Conservation (phyloP, 805 yeast genomes). For the Ogataea pini region DNA sequence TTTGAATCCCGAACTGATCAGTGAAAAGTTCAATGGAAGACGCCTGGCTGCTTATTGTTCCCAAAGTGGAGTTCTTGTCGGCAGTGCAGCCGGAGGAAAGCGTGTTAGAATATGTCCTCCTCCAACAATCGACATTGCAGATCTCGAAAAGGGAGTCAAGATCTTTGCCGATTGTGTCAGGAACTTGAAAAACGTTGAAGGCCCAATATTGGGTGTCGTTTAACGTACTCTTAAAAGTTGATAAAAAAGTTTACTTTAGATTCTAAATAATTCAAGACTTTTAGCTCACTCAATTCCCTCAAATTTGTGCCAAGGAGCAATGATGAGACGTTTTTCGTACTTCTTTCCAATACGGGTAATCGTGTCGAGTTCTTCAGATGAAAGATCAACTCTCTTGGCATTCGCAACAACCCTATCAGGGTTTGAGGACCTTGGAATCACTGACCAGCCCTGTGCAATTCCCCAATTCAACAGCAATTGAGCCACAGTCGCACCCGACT, state of each 20-base stretch:
- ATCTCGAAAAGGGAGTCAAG: slow-evolving; percentile 24
- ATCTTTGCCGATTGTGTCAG: slow-evolving; percentile 26
- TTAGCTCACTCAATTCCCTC: neutral
- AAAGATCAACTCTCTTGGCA: slow-evolving; percentile 35
- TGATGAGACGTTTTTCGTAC: slow-evolving; percentile 10
- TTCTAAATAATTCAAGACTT: too few relatives aligned
- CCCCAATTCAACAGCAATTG: slow-evolving; percentile 49
- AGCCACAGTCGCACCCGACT: slow-evolving; percentile 50
- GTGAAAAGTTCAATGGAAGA: slow-evolving; percentile 18
- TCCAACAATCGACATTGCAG: slow-evolving; percentile 24
- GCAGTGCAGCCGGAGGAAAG: slow-evolving; percentile 24
- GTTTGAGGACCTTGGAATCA: slow-evolving; percentile 43
- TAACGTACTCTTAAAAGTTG: neutral
- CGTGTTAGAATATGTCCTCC: slow-evolving; percentile 34
- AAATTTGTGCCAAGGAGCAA: slow-evolving; percentile 17
- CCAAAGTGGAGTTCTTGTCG: slow-evolving; percentile 26
- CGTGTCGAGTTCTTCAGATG: slow-evolving; percentile 35
- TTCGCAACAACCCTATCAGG: slow-evolving; percentile 39
- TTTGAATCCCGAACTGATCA: slow-evolving; percentile 16
- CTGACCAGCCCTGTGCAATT: slow-evolving; percentile 33
- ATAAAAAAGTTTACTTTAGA: neutral
- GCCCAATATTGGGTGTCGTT: slow-evolving; percentile 12
- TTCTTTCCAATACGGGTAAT: slow-evolving; percentile 16
- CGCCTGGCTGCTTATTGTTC: slow-evolving; percentile 27
- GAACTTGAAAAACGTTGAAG: slow-evolving; percentile 11